phyloP scores from a whole-genome alignment of 331 rosid genomes.

The Malus hybrid region DNA sequence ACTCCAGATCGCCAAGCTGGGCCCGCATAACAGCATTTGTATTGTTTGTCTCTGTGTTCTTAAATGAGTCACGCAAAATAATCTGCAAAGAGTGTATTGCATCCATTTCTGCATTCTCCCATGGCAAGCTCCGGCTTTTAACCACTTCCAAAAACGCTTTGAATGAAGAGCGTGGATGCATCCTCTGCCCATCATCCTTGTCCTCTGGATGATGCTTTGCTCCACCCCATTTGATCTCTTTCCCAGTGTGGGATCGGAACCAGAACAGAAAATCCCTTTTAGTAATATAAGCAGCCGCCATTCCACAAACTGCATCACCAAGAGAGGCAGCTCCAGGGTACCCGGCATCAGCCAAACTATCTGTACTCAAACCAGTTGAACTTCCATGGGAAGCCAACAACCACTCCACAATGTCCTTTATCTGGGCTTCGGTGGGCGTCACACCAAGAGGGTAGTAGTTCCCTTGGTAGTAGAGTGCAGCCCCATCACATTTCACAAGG shows the following conservation, averaged over 20 bases:
- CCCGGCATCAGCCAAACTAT: slow-evolving; percentile 93
- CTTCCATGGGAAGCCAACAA: slow-evolving; percentile 70
- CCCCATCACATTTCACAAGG: slow-evolving; percentile 92
- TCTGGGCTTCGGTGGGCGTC: slow-evolving; percentile 76
- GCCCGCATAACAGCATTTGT: slow-evolving; percentile 61
- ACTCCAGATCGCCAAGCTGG: slow-evolving; percentile 36
- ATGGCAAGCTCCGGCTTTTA: slow-evolving; percentile 86
- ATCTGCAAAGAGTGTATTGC: slow-evolving; percentile 98
- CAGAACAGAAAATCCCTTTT: slow-evolving; percentile 82
- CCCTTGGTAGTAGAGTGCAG: slow-evolving; percentile 69
- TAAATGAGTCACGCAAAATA: slow-evolving; percentile 84
- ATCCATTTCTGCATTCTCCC: slow-evolving; percentile 99
- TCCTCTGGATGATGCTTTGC: slow-evolving; percentile 99
- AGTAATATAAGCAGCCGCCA: slow-evolving; percentile 91
- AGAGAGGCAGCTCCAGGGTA: slow-evolving; percentile 83
- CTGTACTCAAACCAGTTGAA: slow-evolving; percentile 96
- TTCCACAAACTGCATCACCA: slow-evolving; percentile 93
- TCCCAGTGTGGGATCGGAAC: slow-evolving; percentile 90
- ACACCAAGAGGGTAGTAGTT: slow-evolving; percentile 67
- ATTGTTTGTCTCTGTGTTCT: slow-evolving; percentile 48
- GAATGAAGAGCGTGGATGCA: slow-evolving; percentile 98
- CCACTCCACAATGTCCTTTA: slow-evolving; percentile 85
- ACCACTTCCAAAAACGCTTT: slow-evolving; percentile 96
- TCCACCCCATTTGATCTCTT: slow-evolving; percentile 98
- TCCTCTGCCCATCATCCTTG: slow-evolving; percentile 93